Evolutionary conservation across 2,329 filamentous ascomycete species (phyloP).

Genomic region (Aspergillus ibericus): DNA sequence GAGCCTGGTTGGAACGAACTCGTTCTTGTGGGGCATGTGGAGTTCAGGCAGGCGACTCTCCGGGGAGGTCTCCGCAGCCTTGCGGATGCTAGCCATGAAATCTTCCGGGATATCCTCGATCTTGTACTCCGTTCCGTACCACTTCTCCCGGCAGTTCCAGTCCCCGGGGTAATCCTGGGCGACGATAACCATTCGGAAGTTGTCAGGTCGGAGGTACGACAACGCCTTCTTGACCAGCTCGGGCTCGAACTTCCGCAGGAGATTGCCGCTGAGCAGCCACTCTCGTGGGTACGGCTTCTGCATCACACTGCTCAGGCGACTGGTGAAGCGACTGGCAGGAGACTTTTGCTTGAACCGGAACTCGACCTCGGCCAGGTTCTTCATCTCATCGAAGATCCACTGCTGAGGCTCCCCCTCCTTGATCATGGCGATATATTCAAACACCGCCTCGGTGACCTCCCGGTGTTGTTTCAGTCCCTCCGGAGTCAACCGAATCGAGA

Average conservation of each 20-base stretch:
- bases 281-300: conserved; percentile 85
- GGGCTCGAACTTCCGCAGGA: conserved; percentile 77
- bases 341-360: conserved; percentile 96
- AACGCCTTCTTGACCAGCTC: conserved; percentile 73
- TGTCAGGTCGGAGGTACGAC: conserved; percentile 76
- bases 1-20: conserved; percentile 90
- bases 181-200: conserved; percentile 80
- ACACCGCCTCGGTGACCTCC: conserved; percentile 78
- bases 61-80: conserved; percentile 60
- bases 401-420: conserved; percentile 76
- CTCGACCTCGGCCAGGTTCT: conserved; percentile 84
- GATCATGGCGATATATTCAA: conserved; percentile 88
- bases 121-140: conserved; percentile 96
- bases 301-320: conserved; percentile 81
- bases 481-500: conserved; percentile 77
- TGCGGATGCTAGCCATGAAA: conserved; percentile 69
- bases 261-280: conserved; percentile 78
- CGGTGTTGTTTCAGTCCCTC: conserved; percentile 80
- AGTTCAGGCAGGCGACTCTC: conserved; percentile 66
- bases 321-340: conserved; percentile 84
- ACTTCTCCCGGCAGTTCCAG: conserved; percentile 88
- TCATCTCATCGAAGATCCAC: conserved; percentile 94
- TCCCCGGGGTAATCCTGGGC: conserved; percentile 79
- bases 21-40: conserved; percentile 87
- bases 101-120: conserved; percentile 75